Evolutionary conservation across 2,329 filamentous ascomycete species (phyloP).

Genomic region (Tolypocladium amazonense): DNA sequence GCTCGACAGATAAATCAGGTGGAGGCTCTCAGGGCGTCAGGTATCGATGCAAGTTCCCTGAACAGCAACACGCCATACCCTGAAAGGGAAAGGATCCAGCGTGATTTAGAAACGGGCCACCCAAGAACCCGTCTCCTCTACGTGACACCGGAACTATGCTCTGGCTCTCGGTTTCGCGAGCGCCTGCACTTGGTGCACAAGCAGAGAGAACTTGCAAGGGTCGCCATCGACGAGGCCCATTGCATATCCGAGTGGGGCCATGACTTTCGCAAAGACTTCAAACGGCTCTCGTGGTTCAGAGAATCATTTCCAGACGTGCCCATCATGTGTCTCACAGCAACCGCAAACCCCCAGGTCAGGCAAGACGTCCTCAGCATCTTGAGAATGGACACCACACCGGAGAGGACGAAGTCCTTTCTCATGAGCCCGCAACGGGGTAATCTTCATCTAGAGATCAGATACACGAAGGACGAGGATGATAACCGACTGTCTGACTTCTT

Average conservation of each 20-base stretch:
- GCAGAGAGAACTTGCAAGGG: conserved; percentile 74
- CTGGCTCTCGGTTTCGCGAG: conserved; percentile 64
- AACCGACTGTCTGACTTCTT: conserved; percentile 64
- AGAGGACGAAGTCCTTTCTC: conserved; percentile 60
- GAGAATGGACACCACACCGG: conserved; percentile 48
- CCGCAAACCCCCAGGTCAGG: conserved; percentile 71
- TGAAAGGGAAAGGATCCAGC: conserved; percentile 59
- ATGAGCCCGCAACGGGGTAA: conserved; percentile 80
- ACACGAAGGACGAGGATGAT: conserved; percentile 66
- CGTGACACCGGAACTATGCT: conserved; percentile 85
- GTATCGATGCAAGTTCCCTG: conserved; percentile 72
- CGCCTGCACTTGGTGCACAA: conserved; percentile 62
- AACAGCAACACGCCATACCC: conserved; percentile 66
- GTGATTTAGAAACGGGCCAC: conserved; percentile 79
- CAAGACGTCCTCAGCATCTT: conserved; percentile 74
- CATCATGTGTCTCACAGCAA: conserved; percentile 87
- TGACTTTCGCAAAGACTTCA: conserved; percentile 90
- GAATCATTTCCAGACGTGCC: conserved; percentile 73
- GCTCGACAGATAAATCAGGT: conserved; percentile 77
- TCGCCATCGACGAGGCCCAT: conserved; percentile 90
- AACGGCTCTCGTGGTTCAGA: conserved; percentile 77
- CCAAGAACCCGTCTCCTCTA: conserved; percentile 77
- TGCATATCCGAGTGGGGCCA: conserved; percentile 98
- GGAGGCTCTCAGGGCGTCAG: conserved; percentile 60
- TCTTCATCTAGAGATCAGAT: conserved; percentile 83